phyloP scores from a whole-genome alignment of 1,284 basidiomycete species.

The Phenoliferia sp. region DNA sequence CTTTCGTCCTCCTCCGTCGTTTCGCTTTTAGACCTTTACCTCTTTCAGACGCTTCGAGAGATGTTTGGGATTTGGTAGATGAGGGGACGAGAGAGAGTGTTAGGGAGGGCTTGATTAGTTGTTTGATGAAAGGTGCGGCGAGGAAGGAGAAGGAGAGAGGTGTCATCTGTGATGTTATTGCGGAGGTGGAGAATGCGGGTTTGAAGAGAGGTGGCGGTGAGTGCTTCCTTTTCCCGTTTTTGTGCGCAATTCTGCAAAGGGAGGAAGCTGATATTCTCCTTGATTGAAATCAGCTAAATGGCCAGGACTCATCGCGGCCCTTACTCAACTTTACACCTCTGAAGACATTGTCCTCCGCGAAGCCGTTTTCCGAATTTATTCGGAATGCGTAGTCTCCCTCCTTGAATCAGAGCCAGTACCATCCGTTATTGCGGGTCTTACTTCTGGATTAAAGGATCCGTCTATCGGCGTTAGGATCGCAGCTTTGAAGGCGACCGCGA shows the following conservation, averaged over 20 bases:
- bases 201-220: not conserved
- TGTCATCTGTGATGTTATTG: slow-evolving; percentile 8
- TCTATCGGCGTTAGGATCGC: slow-evolving; percentile 4
- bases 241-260: not conserved
- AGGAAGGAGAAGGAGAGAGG: slow-evolving; percentile 4
- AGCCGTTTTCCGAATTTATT: slow-evolving; percentile 8
- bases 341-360: not conserved
- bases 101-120: not conserved
- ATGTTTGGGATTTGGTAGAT: slow-evolving; percentile 6
- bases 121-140: not conserved
- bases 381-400: slow-evolving; percentile 9
- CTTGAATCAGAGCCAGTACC: slow-evolving; percentile 1
- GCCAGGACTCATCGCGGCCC: not conserved
- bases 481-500: not conserved
- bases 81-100: not conserved
- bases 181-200: not conserved
- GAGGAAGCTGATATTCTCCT: not conserved
- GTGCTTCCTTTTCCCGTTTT: not conserved
- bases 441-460: slow-evolving; percentile 2
- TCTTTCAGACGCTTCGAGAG: not conserved
- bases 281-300: not conserved
- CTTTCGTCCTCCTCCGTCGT: slow-evolving; percentile 8
- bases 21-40: not conserved
- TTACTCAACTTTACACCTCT: slow-evolving; percentile 7
- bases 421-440: slow-evolving; percentile 1